Evolutionary conservation across 208 protist genomes (phyloP).

Genomic region (Vickermania spadyakhi): DNA sequence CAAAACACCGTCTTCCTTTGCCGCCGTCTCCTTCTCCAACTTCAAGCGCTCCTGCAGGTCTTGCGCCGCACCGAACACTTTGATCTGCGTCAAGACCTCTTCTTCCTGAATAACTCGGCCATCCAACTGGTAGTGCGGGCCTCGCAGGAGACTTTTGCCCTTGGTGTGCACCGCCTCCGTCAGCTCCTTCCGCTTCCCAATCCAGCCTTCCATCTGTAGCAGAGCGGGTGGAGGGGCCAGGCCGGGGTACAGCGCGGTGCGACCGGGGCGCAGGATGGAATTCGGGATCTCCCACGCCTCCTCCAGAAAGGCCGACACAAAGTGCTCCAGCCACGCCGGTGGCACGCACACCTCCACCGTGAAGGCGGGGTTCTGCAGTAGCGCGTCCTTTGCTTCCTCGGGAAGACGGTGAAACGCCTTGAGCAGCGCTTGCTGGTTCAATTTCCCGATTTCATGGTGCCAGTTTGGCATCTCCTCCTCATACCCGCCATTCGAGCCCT

Average conservation of each 20-base stretch:
- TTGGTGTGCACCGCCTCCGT: conserved; percentile 63
- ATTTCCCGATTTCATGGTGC: conserved; percentile 60
- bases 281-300: conserved; percentile 68
- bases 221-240: conserved; percentile 60
- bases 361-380: conserved; percentile 52
- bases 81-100: conserved; percentile 53
- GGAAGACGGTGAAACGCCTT: conserved; percentile 82
- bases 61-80: conserved; percentile 47
- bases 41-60: conserved; percentile 37
- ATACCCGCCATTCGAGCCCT: not conserved
- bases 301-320: conserved; percentile 55
- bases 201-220: conserved; percentile 67
- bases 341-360: conserved; percentile 73
- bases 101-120: conserved; percentile 32
- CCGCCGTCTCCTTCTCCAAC: conserved; percentile 36
- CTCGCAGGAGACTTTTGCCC: conserved; percentile 56
- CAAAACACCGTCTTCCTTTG: conserved; percentile 17
- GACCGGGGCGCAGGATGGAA: conserved; percentile 51
- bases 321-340: conserved; percentile 41
- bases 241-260: conserved; percentile 69
- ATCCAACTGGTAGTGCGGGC: conserved; percentile 40
- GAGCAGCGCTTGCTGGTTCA: conserved; percentile 77
- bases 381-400: conserved; percentile 59
- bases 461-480: conserved; percentile 13
- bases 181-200: conserved; percentile 66